Conservation (phyloP, 306 rosid species). For the Neltuma alba region DNA sequence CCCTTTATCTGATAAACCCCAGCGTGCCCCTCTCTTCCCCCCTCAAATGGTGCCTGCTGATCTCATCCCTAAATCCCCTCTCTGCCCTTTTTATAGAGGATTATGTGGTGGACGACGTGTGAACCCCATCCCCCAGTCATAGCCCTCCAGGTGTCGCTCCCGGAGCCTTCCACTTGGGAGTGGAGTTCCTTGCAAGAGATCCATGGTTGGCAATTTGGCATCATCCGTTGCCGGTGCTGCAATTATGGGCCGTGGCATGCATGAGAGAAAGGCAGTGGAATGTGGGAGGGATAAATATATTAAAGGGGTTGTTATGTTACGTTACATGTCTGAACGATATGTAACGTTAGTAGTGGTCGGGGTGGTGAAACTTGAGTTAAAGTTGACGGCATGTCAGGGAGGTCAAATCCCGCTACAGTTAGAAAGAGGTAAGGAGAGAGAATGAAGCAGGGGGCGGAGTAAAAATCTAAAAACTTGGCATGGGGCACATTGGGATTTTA, state of each 20-base stretch:
- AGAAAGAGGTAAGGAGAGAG: slow-evolving; percentile 36
- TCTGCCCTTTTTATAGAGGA: neutral
- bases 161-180: slow-evolving; percentile 16
- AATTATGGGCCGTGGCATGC: neutral
- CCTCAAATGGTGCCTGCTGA: neutral
- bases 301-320: too few species aligned
- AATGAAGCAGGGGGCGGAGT: neutral
- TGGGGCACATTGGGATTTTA: slow-evolving; percentile 55
- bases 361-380: slow-evolving; percentile 44
- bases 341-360: neutral
- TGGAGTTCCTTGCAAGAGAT: slow-evolving; percentile 58
- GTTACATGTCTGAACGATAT: too few species aligned
- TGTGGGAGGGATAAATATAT: too few species aligned
- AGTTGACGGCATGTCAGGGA: slow-evolving; percentile 37
- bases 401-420: slow-evolving; percentile 57
- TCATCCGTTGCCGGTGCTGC: neutral
- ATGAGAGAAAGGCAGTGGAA: neutral
- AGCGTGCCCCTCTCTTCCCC: too few species aligned
- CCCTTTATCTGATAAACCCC: too few species aligned
- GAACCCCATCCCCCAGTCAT: slow-evolving; percentile 42
- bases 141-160: slow-evolving; percentile 24
- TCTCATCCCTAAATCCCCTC: neutral
- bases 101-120: slow-evolving; percentile 40
- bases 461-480: slow-evolving; percentile 38
- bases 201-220: slow-evolving; percentile 32